Percentiles rank a stretch among this genome's conserved stretches.
These are phyloP conservation scores for Thielaviopsis cerberus DNA, from an alignment of 2,329 filamentous ascomycete genomes.

Conservation along the genomic window DNA sequence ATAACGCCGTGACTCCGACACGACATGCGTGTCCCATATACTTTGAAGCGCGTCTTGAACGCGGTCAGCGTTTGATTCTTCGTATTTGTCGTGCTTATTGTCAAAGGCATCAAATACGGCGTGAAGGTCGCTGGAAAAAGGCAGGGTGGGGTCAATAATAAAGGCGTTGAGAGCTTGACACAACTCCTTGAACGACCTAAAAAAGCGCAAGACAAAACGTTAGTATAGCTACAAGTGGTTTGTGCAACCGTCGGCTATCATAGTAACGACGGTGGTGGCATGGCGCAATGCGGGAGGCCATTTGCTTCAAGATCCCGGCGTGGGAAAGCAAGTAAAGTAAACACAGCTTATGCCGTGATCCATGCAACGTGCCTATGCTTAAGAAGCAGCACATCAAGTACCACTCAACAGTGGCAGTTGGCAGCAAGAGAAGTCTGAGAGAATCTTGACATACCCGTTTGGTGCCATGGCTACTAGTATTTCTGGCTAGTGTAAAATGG, in stretches of 20 bases:
- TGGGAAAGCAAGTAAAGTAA: not conserved
- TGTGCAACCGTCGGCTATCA: not conserved
- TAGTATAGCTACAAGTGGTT: constrained; percentile 11
- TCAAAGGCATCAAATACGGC: constrained; percentile 47
- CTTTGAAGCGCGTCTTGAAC: constrained; percentile 54
- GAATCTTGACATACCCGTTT: not conserved
- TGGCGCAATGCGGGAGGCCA: not conserved
- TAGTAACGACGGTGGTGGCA: not conserved
- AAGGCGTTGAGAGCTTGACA: constrained; percentile 36
- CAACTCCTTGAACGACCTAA: constrained; percentile 41
- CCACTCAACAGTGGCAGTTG: not conserved
- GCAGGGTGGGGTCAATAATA: constrained; percentile 31
- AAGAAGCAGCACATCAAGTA: not conserved
- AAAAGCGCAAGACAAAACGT: constrained; percentile 19
- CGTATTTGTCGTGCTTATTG: constrained; percentile 45
- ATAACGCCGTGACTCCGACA: constrained; percentile 34
- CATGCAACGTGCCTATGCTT: not conserved
- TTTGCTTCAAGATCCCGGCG: not conserved
- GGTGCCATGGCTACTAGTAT: not conserved
- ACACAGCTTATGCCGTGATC: not conserved
- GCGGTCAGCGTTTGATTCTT: constrained; percentile 50
- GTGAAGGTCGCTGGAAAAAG: constrained; percentile 47
- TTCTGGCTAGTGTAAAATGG: not conserved
- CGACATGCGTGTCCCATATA: constrained; percentile 47
- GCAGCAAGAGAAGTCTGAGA: not conserved